These are phyloP conservation scores for Phytopythium sindhum DNA, from an alignment of 352 stramenopile species.

Conservation along the genomic window DNA sequence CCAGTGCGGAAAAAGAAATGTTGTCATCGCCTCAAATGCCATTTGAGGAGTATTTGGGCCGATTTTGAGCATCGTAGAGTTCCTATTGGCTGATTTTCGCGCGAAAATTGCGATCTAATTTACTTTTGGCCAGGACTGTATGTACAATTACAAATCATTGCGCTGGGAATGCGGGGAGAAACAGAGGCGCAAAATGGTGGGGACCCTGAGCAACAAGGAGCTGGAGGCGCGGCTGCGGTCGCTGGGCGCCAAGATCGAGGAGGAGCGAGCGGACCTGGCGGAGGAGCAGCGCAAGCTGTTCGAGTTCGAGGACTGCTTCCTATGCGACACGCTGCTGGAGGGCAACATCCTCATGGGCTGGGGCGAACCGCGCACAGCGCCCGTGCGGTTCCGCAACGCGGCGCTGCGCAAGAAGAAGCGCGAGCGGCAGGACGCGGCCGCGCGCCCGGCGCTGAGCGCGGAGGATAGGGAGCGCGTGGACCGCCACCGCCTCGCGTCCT, in stretches of 20 bases:
- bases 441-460: conserved; percentile 20
- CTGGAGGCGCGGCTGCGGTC: conserved; percentile 48
- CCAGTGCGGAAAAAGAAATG: no score
- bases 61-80: no score
- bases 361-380: conserved; percentile 58
- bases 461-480: conserved; percentile 67
- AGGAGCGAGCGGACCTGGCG: conserved; percentile 50
- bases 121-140: no score
- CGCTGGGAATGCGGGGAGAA: not conserved
- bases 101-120: no score
- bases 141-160: no score
- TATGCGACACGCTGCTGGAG: conserved; percentile 63
- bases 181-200: not conserved
- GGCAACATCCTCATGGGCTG: conserved; percentile 74
- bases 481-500: conserved; percentile 61
- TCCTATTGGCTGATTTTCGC: no score
- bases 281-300: conserved; percentile 71
- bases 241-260: conserved; percentile 35
- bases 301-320: conserved; percentile 71
- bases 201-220: conserved; percentile 28
- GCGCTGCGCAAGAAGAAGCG: conserved; percentile 57
- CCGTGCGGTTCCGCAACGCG: conserved; percentile 67
- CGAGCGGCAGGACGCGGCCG: conserved; percentile 38
- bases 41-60: no score
- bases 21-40: no score